Evolutionary conservation across 2,329 filamentous ascomycete genomes (phyloP).

Genomic region (Falciphora oryzae): DNA sequence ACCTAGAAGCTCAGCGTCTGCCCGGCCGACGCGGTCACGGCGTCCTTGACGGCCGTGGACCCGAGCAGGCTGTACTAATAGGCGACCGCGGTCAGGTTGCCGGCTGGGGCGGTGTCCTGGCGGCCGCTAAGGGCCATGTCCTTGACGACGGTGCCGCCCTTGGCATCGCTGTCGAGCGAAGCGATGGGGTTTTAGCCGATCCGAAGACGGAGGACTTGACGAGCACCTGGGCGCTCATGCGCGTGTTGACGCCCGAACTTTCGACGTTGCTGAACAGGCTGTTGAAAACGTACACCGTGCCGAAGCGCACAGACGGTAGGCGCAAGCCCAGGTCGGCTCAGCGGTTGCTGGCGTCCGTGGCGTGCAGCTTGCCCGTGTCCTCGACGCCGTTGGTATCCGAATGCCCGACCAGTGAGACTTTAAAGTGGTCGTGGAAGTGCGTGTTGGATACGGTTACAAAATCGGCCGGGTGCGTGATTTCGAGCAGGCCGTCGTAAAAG

Average conservation of each 20-base stretch:
- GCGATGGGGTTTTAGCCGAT: too few species aligned
- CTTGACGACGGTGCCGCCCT: slow-evolving; percentile 33
- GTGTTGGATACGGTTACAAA: too few species aligned
- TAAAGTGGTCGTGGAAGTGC: slow-evolving; percentile 44
- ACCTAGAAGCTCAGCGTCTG: slow-evolving; percentile 32
- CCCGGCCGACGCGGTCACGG: too few species aligned
- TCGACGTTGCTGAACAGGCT: slow-evolving; percentile 42
- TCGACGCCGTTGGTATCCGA: slow-evolving; percentile 50
- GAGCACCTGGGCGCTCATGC: slow-evolving; percentile 49
- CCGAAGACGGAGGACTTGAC: slow-evolving; percentile 50
- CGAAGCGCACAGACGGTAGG: slow-evolving; percentile 58
- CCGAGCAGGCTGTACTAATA: slow-evolving; percentile 51
- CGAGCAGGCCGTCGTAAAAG: too few species aligned
- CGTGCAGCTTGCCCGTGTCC: slow-evolving; percentile 54
- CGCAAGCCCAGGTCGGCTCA: slow-evolving; percentile 60
- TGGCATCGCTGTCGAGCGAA: slow-evolving; percentile 34
- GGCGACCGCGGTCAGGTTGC: slow-evolving; percentile 43
- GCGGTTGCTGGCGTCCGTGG: slow-evolving; percentile 64
- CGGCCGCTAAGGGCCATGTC: slow-evolving; percentile 39
- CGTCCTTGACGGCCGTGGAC: slow-evolving; percentile 37
- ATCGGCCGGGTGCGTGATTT: too few species aligned
- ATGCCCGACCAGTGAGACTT: slow-evolving; percentile 55
- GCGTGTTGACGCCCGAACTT: slow-evolving; percentile 46
- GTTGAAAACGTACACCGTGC: slow-evolving; percentile 51
- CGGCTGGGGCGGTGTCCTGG: slow-evolving; percentile 40